Evolutionary conservation across 306 rosid genomes (phyloP), one percentile per base, ranked within the genome.

Genomic region (Rubus parviflorus): DNA sequence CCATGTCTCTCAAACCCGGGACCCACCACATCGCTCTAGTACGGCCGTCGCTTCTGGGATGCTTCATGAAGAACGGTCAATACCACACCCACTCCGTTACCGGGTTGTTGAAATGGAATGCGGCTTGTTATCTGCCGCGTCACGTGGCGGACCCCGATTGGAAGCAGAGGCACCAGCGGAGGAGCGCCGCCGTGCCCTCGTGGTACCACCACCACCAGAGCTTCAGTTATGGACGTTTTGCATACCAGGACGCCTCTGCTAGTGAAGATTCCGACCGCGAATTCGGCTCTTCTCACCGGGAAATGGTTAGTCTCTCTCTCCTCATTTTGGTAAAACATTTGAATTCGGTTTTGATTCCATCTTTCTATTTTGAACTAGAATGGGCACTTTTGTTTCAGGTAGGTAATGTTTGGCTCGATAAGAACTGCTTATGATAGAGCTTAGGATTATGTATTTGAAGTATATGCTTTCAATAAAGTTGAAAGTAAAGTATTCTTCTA

Each of bases 261-360:
- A 77, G 91, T 72, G 97, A 92, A 12, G 98, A 94, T 0, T 89
- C 97, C 30, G 97, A 94, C 46, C 38, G 63, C 8, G 95, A 90
- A 58, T 51, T 78, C n/a, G 87, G 70, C 42, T 63, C 88, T 61
- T 48, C 90, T 67, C 85, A 30, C 76, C 85, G 82, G 60, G 90
- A 89, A 81, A n/a, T 54, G 90, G 97, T 94, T 42, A 46, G 90
- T 75, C 58, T 67, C 17, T 5, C 41, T 51, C 14, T 1, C 0
- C 25, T 23, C 61, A 7, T 75, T n/a, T 19, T 19, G 22, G 20
- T 56, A 11, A 13, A 58, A 30, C 35, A 23, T 57, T 22, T 23
- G 38, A 4, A 22, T 58, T 58, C 37, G 6, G 30, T 57, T 20
- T 22, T 10, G 6, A 57, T 8, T 57, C 0, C 1, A n/a, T 9